Base-by-base conservation (phyloP, 805 yeast genomes). In the Candida quercuum region DNA sequence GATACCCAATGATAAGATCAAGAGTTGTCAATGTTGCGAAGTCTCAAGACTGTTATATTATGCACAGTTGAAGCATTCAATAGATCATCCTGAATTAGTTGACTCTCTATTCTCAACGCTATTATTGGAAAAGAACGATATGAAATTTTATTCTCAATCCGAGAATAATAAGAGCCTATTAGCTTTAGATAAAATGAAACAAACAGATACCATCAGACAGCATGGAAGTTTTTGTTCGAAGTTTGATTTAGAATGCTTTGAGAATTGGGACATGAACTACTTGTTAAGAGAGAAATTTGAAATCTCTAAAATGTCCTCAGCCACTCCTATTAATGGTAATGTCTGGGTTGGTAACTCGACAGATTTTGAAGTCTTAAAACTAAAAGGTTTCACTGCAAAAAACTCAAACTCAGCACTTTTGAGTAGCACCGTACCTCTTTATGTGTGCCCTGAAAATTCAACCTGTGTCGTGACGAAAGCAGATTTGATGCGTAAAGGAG, bases 311-410 rank as follows among this genome's bases (percentile, higher is more conserved):
- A 83, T 89, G 89, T 81, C 95, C 1, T 69, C 86, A 9, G 94
- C 95, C 0, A 74, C 93, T 0, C 71, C 67, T 11, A 63, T 86
- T 2, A 53, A 56, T 13, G 43, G 55, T 7, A 67, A 74, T 34
- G 73, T 88, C 6, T 89, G 91, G 89, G 69, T 82, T 36, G 98
- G 98, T 2, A 91, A 89, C 52, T 64, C 78, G 1, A 76, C 85
- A 46, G 96, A 89, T 56, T 76, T 68, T 52, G 80, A 78, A 42
- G 59, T 58, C 5, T 52, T 56, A 38, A 56, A 49, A 36, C 28
- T 46, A 31, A 43, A 37, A 36, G 50, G 48, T 12, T 33, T 38
- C 9, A 33, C 39, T n/a, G 40, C 38, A 12, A 36, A 17, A 14
- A 39, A 39, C 8, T 37, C 19, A 15, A 48, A 36, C 16, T 45